These are phyloP conservation scores for Vigna angularis DNA, from an alignment of 306 rosid species.

Conservation along the genomic window DNA sequence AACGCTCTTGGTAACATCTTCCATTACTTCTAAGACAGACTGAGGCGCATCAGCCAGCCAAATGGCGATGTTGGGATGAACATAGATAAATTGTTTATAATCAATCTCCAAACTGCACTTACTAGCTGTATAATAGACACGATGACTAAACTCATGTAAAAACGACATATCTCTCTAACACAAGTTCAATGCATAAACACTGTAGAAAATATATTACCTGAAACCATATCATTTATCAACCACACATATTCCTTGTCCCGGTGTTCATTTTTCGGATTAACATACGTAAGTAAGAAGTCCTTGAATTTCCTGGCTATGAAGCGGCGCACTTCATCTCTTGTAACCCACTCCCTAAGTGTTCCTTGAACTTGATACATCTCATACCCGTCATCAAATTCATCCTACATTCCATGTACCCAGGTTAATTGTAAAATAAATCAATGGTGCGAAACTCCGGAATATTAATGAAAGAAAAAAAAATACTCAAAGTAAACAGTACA, in stretches of 20 bases:
- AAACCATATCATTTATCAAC: slow-evolving; percentile 94
- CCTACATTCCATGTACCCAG: slow-evolving; percentile 54
- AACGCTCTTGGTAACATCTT: slow-evolving; percentile 91
- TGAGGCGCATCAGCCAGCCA: slow-evolving; percentile 99
- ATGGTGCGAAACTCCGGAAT: background rate
- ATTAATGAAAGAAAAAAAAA: background rate
- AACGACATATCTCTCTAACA: background rate
- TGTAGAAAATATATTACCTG: slow-evolving; percentile 58
- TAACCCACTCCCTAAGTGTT: slow-evolving; percentile 95
- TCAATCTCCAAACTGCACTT: slow-evolving; percentile 96
- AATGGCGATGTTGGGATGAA: slow-evolving; percentile 98
- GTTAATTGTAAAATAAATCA: slow-evolving; percentile 28
- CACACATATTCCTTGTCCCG: slow-evolving; percentile 80
- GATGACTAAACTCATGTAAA: background rate
- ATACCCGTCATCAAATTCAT: slow-evolving; percentile 77
- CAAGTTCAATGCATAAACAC: slow-evolving; percentile 8
- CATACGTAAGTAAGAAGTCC: slow-evolving; percentile 80
- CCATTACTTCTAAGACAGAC: slow-evolving; percentile 97
- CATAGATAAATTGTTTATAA: slow-evolving; percentile 90
- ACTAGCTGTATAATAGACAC: slow-evolving; percentile 63
- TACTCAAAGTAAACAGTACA: slow-evolving; percentile 45
- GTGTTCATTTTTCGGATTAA: slow-evolving; percentile 73
- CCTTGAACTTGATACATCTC: slow-evolving; percentile 98
- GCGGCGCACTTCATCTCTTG: slow-evolving; percentile 95
- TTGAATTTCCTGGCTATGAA: slow-evolving; percentile 89